Evolutionary conservation across 1,284 basidiomycete species (phyloP).

Genomic region (Lentinula novae-zelandiae): DNA sequence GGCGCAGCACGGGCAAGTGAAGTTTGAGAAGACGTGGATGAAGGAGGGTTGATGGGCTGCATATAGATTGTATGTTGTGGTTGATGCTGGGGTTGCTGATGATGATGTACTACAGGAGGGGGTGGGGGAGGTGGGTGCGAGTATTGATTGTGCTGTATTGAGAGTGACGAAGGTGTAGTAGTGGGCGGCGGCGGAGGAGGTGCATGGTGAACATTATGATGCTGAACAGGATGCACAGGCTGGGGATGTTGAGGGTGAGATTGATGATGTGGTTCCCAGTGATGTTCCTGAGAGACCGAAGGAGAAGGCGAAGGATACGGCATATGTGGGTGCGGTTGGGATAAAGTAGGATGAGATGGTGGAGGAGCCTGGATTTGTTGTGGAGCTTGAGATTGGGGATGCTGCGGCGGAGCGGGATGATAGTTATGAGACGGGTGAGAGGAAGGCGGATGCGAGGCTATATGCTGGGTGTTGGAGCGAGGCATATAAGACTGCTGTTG

Average conservation of each 20-base stretch:
- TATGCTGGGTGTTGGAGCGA: slow-evolving; percentile 25
- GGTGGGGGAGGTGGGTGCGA: slow-evolving; percentile 17
- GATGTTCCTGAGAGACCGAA: slow-evolving; percentile 5
- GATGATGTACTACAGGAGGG: neutral
- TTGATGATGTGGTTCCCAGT: slow-evolving; percentile 13
- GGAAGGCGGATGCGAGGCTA: slow-evolving; percentile 24
- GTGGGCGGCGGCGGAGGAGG: slow-evolving; percentile 18
- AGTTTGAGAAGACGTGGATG: slow-evolving; percentile 18
- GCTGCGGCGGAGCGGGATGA: slow-evolving; percentile 18
- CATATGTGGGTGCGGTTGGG: slow-evolving; percentile 14
- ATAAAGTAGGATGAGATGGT: slow-evolving; percentile 10
- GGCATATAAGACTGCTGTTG: slow-evolving; percentile 28
- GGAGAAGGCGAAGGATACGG: slow-evolving; percentile 18
- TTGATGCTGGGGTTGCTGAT: slow-evolving; percentile 6
- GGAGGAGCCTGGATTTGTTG: slow-evolving; percentile 19
- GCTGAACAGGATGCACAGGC: slow-evolving; percentile 22
- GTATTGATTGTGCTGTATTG: slow-evolving; percentile 21
- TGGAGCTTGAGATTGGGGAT: neutral
- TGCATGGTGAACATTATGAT: slow-evolving; percentile 23
- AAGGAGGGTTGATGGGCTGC: slow-evolving; percentile 19
- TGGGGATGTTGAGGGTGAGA: slow-evolving; percentile 26
- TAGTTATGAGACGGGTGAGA: slow-evolving; percentile 18
- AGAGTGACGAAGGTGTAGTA: slow-evolving; percentile 22
- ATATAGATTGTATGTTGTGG: slow-evolving; percentile 12
- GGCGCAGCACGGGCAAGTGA: slow-evolving; percentile 23